Evolutionary conservation across 805 yeast genomes (phyloP), one percentile per base, ranked within the genome.

Genomic region (Saturnispora hagleri): DNA sequence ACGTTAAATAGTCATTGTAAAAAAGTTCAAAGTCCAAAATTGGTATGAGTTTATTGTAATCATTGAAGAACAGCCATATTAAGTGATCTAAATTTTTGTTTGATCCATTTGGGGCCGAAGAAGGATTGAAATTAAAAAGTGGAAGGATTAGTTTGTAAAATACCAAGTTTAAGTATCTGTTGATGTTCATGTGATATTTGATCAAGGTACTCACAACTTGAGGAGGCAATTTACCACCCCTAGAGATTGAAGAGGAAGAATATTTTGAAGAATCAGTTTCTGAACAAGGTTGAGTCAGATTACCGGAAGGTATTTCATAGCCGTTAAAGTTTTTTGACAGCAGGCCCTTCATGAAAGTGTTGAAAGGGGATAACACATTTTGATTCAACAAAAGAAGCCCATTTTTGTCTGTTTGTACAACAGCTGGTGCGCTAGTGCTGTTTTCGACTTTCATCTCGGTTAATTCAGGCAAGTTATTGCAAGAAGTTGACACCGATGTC

Each of bases 11-110:
- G 48, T 73, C 72, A 57, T 73, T 73, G 73, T 77, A 78, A 55
- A 79, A 78, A 36, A 70, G 64, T 46, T 73, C 75, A 56, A 75
- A 77, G 57, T 78, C 82, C 55, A 79, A 71, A 8, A 79, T 73
- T 4, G 83, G 83, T 26, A 79, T 71, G 53, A 79, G 70, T 22
- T 74, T 72, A 63, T 79, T 79, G 60, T 75, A 75, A 60, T 76
- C 74, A 53, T 76, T 66, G 58, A 79, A 79, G 60, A 69, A 79
- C 41, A 76, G 71, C 58, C 69, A 66, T 22, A 79, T 70, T 50
- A 76, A 72, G 53, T 70, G 71, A 58, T 79, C 84, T 28, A 68
- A 55, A 51, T 65, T 67, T 46, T 59, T 64, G 28, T 59, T 73
- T 69, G 56, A 47, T 2, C 43, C 47, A 28, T 33, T 36, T 24